Evolutionary conservation across 208 protist genomes (phyloP).

Genomic region (Naegleria fowleri): DNA sequence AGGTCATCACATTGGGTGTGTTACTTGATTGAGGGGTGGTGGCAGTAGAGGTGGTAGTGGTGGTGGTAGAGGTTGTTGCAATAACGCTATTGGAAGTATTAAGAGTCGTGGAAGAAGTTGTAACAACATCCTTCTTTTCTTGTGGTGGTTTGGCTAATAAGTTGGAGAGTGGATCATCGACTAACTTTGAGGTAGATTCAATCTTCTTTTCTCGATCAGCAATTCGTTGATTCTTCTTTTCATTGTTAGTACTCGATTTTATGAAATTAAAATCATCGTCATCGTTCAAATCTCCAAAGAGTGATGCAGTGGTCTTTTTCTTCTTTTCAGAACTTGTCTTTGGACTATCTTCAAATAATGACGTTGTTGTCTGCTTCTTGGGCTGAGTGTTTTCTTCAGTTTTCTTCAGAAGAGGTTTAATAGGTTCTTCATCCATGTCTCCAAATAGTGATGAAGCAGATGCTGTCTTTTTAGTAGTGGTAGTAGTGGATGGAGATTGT

Average conservation of each 20-base stretch:
- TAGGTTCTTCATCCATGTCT: no score
- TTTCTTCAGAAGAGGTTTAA: no score
- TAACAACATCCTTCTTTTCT: not conserved
- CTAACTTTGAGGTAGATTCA: not conserved
- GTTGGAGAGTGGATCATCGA: not conserved
- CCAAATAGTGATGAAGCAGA: no score
- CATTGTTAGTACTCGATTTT: not conserved
- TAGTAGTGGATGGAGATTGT: no score
- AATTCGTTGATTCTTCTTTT: not conserved
- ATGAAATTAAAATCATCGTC: not conserved
- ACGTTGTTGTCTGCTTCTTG: not conserved
- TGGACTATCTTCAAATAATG: not conserved
- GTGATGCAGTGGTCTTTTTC: not conserved
- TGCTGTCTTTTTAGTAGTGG: no score
- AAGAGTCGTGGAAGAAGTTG: not conserved
- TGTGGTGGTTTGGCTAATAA: not conserved
- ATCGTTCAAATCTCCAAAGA: not conserved
- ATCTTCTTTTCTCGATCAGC: not conserved
- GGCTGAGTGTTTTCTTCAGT: not conserved
- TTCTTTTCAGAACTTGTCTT: not conserved
- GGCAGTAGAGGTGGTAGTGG: not conserved
- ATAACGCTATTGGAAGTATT: not conserved
- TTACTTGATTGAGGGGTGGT: not conserved
- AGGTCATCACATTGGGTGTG: not conserved
- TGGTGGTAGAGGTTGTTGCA: not conserved